phyloP scores from a whole-genome alignment of 2,329 filamentous ascomycete species.

The Chrysosporium queenslandicum region DNA sequence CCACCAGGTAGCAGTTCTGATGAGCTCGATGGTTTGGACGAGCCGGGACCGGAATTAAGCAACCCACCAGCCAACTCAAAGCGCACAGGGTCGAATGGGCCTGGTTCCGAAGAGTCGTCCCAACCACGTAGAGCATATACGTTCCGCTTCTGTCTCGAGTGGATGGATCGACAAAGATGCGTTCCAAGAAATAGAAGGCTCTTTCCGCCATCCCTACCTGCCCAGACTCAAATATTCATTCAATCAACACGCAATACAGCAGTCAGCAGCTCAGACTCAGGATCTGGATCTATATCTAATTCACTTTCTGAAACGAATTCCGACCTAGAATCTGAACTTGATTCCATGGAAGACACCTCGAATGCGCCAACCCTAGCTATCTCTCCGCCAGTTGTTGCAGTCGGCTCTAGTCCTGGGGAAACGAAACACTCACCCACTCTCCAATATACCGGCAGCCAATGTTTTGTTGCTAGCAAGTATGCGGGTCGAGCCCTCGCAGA shows the following conservation, averaged over 20 bases:
- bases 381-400: constrained; percentile 10
- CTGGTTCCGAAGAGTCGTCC: not conserved
- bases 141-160: constrained; percentile 62
- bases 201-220: constrained; percentile 47
- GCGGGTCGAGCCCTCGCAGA: constrained; percentile 55
- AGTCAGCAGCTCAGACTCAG: constrained; percentile 12
- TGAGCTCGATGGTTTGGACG: constrained; percentile 16
- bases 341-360: constrained; percentile 15
- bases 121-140: constrained; percentile 44
- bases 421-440: constrained; percentile 20
- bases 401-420: constrained; percentile 20
- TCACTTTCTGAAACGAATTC: constrained; percentile 17
- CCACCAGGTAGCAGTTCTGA: constrained; percentile 33
- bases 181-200: constrained; percentile 45
- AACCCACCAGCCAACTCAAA: not conserved
- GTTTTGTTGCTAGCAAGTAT: constrained; percentile 42
- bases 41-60: constrained; percentile 20
- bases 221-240: constrained; percentile 46
- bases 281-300: constrained; percentile 16
- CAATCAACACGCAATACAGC: constrained; percentile 27
- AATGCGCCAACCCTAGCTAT: constrained; percentile 5
- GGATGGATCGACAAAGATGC: constrained; percentile 45
- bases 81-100: constrained; percentile 2
- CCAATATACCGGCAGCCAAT: not conserved
- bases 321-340: constrained; percentile 16